A percentile compares a stretch with the other conserved stretches of the same genome.
These are phyloP conservation scores for Haplosporangium gracile DNA, from an alignment of 192 early-diverging fungal genomes.

Conservation along the genomic window DNA sequence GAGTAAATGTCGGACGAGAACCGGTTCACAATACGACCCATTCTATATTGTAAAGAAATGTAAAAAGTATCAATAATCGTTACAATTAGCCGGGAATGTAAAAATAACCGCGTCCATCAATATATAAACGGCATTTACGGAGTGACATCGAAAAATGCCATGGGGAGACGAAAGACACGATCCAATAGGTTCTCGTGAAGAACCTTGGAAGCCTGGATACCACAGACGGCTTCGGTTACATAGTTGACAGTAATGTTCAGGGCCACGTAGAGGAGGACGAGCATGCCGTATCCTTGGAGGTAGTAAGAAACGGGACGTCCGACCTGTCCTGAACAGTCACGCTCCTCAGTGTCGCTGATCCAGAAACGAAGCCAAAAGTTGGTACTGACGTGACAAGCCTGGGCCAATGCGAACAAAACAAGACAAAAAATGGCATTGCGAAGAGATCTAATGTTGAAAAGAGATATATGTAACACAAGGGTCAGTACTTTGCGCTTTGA, in stretches of 20 bases:
- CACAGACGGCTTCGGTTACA: slow-evolving; percentile 31
- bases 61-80: slow-evolving; percentile 69
- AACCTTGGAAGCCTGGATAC: slow-evolving; percentile 52
- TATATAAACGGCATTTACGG: slow-evolving; percentile 59
- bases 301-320: slow-evolving; percentile 30
- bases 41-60: slow-evolving; percentile 58
- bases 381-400: slow-evolving; percentile 26
- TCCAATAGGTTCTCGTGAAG: slow-evolving; percentile 49
- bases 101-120: background rate
- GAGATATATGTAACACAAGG: slow-evolving; percentile 58
- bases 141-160: slow-evolving; percentile 83
- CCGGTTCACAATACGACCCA: slow-evolving; percentile 89
- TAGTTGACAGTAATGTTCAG: slow-evolving; percentile 32
- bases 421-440: slow-evolving; percentile 25
- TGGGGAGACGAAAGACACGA: slow-evolving; percentile 62
- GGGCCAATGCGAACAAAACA: slow-evolving; percentile 12
- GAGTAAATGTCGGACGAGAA: slow-evolving; percentile 91
- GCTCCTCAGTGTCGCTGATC: slow-evolving; percentile 18
- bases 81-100: slow-evolving; percentile 59
- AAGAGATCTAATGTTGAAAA: slow-evolving; percentile 27
- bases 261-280: slow-evolving; percentile 20
- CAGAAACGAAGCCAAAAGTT: slow-evolving; percentile 48
- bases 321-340: slow-evolving; percentile 14
- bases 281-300: slow-evolving; percentile 22
- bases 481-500: background rate